phyloP scores from a whole-genome alignment of 768 basidiomycete genomes.

The Gyrodon lividus region DNA sequence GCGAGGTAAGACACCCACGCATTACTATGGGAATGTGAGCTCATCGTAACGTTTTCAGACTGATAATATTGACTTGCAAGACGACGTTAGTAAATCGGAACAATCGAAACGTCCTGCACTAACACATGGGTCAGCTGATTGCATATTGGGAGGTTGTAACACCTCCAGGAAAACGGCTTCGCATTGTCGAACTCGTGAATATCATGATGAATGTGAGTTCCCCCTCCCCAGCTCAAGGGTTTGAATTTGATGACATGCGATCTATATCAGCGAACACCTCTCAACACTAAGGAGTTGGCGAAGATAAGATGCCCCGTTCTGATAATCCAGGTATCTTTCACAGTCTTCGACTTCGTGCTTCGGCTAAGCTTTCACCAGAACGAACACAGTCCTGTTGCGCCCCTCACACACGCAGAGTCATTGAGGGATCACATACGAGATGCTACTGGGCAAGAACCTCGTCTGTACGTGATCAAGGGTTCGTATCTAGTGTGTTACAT shows the following conservation, averaged over 20 bases:
- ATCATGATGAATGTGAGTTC: conserved; percentile 58
- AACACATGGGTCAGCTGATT: conserved; percentile 48
- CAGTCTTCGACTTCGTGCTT: not conserved
- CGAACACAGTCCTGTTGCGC: conserved; percentile 53
- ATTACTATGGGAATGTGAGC: not conserved
- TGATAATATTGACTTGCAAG: conserved; percentile 52
- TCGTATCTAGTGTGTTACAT: conserved; percentile 3
- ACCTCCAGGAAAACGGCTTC: conserved; percentile 54
- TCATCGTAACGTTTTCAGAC: conserved; percentile 10
- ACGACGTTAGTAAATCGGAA: conserved; percentile 49
- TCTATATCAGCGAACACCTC: conserved; percentile 49
- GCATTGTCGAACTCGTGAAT: conserved; percentile 52
- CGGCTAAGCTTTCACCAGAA: conserved; percentile 41
- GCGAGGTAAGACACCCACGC: conserved; percentile 44
- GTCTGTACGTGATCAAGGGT: conserved; percentile 66
- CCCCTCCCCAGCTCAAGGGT: not conserved
- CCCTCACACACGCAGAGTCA: conserved; percentile 55
- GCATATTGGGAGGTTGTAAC: conserved; percentile 58
- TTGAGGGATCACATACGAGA: conserved; percentile 49
- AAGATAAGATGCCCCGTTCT: conserved; percentile 61
- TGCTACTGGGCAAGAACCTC: conserved; percentile 44
- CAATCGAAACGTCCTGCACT: conserved; percentile 4
- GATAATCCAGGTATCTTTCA: conserved; percentile 57
- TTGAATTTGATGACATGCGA: not conserved
- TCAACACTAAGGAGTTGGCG: conserved; percentile 48